A percentile compares a stretch with the other conserved stretches of the same genome.
Evolutionary conservation across 768 basidiomycete species (phyloP).

Genomic region (Collybia mongolica): DNA sequence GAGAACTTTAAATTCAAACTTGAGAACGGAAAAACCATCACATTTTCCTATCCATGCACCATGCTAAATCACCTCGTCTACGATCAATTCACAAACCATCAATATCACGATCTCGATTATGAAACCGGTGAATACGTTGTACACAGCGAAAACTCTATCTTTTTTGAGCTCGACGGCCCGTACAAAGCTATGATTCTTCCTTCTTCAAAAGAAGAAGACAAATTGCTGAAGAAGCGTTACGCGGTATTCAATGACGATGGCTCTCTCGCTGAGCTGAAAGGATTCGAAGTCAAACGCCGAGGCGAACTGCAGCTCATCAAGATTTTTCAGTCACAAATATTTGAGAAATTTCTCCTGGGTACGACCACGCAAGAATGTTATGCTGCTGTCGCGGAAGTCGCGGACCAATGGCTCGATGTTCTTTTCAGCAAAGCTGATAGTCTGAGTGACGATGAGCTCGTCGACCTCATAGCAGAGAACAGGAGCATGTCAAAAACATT

Average conservation of each 20-base stretch:
- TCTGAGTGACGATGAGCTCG: constrained; percentile 86
- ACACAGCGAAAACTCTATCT: constrained; percentile 97
- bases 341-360: constrained; percentile 95
- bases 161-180: constrained; percentile 98
- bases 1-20: constrained; percentile 98
- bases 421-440: constrained; percentile 85
- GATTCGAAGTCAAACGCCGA: constrained; percentile 97
- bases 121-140: constrained; percentile 83
- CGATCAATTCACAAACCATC: constrained; percentile 93
- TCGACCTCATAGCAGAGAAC: constrained; percentile 98
- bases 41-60: constrained; percentile 95
- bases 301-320: constrained; percentile 99
- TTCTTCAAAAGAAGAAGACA: constrained; percentile 99
- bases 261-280: constrained; percentile 95
- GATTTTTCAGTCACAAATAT: constrained; percentile 98
- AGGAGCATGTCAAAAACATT: constrained; percentile 96
- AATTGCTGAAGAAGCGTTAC: constrained; percentile 96
- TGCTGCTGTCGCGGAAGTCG: constrained; percentile 87
- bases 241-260: constrained; percentile 99
- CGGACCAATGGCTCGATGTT: constrained; percentile 97
- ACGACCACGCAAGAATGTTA: constrained; percentile 95
- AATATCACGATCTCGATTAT: constrained; percentile 91
- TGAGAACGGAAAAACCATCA: constrained; percentile 79
- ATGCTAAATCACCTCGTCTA: constrained; percentile 99
- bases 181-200: constrained; percentile 99